Evolutionary conservation across 1,284 basidiomycete genomes (phyloP).

Genomic region (Tylopilus orsonianus): DNA sequence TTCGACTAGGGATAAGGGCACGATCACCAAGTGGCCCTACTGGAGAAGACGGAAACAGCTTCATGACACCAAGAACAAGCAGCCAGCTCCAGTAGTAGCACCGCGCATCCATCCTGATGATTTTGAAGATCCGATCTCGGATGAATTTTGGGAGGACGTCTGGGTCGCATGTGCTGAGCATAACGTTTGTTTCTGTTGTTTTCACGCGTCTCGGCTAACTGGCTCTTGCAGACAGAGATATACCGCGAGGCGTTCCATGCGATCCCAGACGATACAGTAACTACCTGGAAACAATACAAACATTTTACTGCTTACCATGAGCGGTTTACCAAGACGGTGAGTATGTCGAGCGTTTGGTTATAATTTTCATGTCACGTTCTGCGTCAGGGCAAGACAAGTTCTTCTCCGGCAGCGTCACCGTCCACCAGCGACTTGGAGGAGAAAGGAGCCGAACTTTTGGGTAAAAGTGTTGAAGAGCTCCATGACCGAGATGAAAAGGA

Average conservation of each 20-base stretch:
- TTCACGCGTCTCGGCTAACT: conserved; percentile 10
- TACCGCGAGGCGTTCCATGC: conserved; percentile 92
- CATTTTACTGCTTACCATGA: conserved; percentile 80
- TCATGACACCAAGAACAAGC: conserved; percentile 52
- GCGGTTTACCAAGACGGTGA: conserved; percentile 66
- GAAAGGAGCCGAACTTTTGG: conserved; percentile 32
- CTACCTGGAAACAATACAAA: conserved; percentile 94
- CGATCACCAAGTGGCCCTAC: conserved; percentile 48
- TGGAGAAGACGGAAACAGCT: conserved; percentile 63
- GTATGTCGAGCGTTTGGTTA: conserved; percentile 16
- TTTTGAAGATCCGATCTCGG: conserved; percentile 86
- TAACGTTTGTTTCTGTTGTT: conserved; percentile 58
- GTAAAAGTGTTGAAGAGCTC: conserved; percentile 22
- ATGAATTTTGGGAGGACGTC: conserved; percentile 84
- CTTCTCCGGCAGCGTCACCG: conserved; percentile 47
- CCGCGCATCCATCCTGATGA: conserved; percentile 74
- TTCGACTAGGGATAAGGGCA: conserved; percentile 49
- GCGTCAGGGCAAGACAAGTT: conserved; percentile 46
- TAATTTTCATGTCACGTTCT: conserved; percentile 1
- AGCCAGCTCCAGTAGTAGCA: conserved; percentile 62
- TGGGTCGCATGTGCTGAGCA: conserved; percentile 85
- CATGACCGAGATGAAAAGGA: conserved; percentile 16
- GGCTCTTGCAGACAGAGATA: conserved; percentile 75
- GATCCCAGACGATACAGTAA: conserved; percentile 86
- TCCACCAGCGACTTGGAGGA: conserved; percentile 58